These are phyloP conservation scores for Neofusicoccum parvum DNA, from an alignment of 2,329 filamentous ascomycete species.

Conservation along the genomic window DNA sequence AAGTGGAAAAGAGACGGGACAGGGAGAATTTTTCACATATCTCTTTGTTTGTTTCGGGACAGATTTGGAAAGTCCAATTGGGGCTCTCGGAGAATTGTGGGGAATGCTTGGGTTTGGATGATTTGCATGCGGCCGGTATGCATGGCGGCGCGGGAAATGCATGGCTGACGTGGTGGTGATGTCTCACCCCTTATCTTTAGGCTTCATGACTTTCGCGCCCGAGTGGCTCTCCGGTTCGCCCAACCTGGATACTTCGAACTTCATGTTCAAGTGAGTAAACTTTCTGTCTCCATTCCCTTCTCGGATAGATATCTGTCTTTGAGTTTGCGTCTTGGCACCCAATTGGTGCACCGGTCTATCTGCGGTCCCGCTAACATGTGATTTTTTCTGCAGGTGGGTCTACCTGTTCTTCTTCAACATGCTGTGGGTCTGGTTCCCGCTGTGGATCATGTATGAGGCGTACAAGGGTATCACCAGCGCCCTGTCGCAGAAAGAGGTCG, in stretches of 20 bases:
- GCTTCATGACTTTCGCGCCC: conserved; percentile 67
- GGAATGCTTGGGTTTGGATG: conserved; percentile 24
- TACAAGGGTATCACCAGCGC: conserved; percentile 45
- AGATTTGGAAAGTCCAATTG: conserved; percentile 21
- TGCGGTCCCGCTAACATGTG: neutral
- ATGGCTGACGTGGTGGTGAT: conserved; percentile 41
- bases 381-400: conserved; percentile 49
- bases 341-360: neutral
- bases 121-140: conserved; percentile 23
- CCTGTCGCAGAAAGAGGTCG: conserved; percentile 15
- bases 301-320: conserved; percentile 7
- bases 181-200: conserved; percentile 28
- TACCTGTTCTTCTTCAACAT: conserved; percentile 67
- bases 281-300: neutral
- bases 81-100: conserved; percentile 23
- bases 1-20: neutral
- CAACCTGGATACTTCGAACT: conserved; percentile 61
- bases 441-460: conserved; percentile 59
- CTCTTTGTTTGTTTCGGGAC: neutral
- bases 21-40: neutral
- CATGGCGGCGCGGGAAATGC: conserved; percentile 24
- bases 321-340: neutral
- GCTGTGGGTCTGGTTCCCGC: conserved; percentile 62
- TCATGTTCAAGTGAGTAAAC: conserved; percentile 57
- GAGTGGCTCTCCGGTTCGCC: conserved; percentile 64